A percentile compares a stretch with the other conserved stretches of the same genome.
phyloP scores from a whole-genome alignment of 1,284 basidiomycete species.

The Ceratobasidium sp. region DNA sequence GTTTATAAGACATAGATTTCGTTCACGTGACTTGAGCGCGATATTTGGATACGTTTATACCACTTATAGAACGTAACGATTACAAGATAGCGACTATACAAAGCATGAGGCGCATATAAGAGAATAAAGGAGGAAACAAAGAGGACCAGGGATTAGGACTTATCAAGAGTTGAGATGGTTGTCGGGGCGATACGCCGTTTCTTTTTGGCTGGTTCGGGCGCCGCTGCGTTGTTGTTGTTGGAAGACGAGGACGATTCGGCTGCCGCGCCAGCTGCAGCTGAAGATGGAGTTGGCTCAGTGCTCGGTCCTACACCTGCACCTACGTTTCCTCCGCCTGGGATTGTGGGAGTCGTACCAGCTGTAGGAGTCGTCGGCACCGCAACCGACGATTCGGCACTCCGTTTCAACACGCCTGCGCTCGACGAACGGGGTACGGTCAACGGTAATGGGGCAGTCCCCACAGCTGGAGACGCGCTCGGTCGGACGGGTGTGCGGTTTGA shows the following conservation, averaged over 20 bases:
- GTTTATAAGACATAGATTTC: too few species aligned
- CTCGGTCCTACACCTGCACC: background rate
- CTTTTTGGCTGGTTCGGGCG: slow-evolving; percentile 38
- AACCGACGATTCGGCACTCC: slow-evolving; percentile 17
- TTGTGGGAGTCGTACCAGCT: background rate
- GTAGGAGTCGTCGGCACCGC: slow-evolving; percentile 5
- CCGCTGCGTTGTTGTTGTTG: background rate
- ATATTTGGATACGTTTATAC: slow-evolving; percentile 1
- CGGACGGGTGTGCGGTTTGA: slow-evolving; percentile 55
- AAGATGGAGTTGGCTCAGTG: background rate
- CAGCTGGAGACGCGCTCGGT: slow-evolving; percentile 36
- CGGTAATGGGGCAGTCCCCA: slow-evolving; percentile 32
- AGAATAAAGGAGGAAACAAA: too few species aligned
- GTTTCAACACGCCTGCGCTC: slow-evolving; percentile 31
- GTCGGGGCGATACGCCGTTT: slow-evolving; percentile 41
- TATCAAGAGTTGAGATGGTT: slow-evolving; percentile 40
- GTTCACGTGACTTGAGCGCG: too few species aligned
- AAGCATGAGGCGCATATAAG: background rate
- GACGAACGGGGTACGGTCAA: slow-evolving; percentile 29
- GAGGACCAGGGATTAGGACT: background rate
- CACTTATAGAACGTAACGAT: background rate
- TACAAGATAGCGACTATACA: slow-evolving; percentile 27
- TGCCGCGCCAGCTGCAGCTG: background rate
- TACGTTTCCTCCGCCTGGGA: too few species aligned
- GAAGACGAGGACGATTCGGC: background rate